Evolutionary conservation across 2,329 filamentous ascomycete species (phyloP), one percentile per base, ranked within the genome.

Genomic region (Trichophyton simii): DNA sequence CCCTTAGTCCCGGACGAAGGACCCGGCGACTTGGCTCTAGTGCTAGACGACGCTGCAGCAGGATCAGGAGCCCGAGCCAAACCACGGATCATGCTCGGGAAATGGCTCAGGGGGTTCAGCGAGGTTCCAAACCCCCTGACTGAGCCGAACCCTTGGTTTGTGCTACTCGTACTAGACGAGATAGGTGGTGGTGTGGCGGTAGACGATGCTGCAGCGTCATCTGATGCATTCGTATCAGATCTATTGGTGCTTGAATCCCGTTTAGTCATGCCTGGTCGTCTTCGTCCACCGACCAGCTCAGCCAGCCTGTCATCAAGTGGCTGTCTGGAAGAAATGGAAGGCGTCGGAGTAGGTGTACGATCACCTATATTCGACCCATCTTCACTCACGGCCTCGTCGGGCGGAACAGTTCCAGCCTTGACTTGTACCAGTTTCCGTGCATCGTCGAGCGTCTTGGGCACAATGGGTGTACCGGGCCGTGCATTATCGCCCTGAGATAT

Each of bases 401-500:
- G 84, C 2, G 68, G 63, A 22, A 68, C 61, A 9, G 66, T 66
- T 8, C 67, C 58, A n/a, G 75, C 72, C 57, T 72, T 69, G 3
- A 55, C 28, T 68, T 85, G 88, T 65, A 99, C 88, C 9, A 99
- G 82, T 71, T 91, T 92, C 55, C 91, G 83, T 15, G 92, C 94
- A 69, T 99, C 94, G 67, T 96, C 94, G 0, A 99, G 78, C 1
- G 94, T 99, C 68, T 89, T 92, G 1, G 94, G 94, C 0, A 95
- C 80, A 46, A 80, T 70, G 5, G 84, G 75, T 1, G 85, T 80
- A 15, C 81, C 74, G 4, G 75, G 72, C 31, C 75, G 73, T 1
- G 73, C 70, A 68, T 66, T 80, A 72, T 70, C 70, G 69, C 64
- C 73, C 69, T 72, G 83, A 76, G 67, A 85, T 60, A 80, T 72